These are phyloP conservation scores for Epichloe gansuensis DNA, from an alignment of 2,329 filamentous ascomycete genomes.

Conservation along the genomic window DNA sequence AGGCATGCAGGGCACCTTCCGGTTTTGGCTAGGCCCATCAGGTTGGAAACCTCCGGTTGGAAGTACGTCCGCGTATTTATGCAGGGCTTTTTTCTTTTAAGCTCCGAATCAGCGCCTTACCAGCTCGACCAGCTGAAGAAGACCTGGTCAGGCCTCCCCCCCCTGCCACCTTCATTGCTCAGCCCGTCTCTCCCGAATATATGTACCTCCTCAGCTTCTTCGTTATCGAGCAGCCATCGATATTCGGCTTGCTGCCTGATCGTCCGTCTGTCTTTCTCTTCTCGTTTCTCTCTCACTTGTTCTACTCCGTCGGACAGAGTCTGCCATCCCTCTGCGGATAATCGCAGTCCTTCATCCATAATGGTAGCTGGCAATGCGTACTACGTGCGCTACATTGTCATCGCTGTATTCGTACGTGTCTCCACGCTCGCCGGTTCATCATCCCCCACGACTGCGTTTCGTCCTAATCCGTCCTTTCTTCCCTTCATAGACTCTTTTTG, in stretches of 20 bases:
- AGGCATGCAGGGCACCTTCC: no score
- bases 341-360: conserved; percentile 13
- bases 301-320: background rate
- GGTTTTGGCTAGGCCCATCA: no score
- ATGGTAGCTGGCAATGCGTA: conserved; percentile 59
- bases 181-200: no score
- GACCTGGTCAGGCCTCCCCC: no score
- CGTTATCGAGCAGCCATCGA: background rate
- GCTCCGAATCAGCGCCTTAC: no score
- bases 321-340: background rate
- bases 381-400: conserved; percentile 65
- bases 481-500: conserved; percentile 41
- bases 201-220: no score
- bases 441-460: background rate
- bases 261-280: background rate
- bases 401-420: conserved; percentile 66
- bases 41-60: no score
- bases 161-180: no score
- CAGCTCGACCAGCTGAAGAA: no score
- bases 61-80: no score
- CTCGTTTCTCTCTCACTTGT: background rate
- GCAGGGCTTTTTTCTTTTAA: no score
- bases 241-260: background rate
- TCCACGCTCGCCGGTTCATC: background rate
- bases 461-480: background rate